Evolutionary conservation across 495 filamentous ascomycete species (phyloP).

Genomic region (Cercophora newfieldiana): DNA sequence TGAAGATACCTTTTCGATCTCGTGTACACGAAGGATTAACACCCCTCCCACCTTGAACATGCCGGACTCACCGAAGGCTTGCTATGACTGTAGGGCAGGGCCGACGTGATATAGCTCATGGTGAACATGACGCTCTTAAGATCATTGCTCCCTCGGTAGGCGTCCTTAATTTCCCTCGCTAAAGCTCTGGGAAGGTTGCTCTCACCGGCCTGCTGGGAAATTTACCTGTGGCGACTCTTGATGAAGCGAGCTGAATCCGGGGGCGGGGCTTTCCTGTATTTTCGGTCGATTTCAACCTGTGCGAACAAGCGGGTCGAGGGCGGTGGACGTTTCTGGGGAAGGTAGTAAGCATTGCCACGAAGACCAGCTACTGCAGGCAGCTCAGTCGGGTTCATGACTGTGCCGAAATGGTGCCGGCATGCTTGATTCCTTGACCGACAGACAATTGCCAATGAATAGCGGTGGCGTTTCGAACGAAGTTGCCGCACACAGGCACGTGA

Average conservation of each 20-base stretch:
- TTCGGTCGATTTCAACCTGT: background rate
- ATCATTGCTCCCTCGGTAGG: background rate
- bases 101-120: background rate
- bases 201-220: background rate
- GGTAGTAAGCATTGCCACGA: background rate
- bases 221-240: background rate
- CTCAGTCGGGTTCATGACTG: background rate
- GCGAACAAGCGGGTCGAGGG: background rate
- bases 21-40: background rate
- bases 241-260: background rate
- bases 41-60: background rate
- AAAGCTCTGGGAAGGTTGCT: background rate
- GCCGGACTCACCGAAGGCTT: slow-evolving; percentile 3
- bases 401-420: background rate
- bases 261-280: background rate
- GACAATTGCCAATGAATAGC: background rate
- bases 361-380: background rate
- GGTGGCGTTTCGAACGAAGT: background rate
- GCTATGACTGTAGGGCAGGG: background rate
- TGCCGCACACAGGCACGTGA: background rate
- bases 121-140: background rate
- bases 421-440: slow-evolving; percentile 5
- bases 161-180: background rate
- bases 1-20: background rate
- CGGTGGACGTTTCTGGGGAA: background rate